Evolutionary conservation across 306 rosid species (phyloP), one percentile per base, ranked within the genome.

Genomic region (Cotoneaster glaucophyllus): DNA sequence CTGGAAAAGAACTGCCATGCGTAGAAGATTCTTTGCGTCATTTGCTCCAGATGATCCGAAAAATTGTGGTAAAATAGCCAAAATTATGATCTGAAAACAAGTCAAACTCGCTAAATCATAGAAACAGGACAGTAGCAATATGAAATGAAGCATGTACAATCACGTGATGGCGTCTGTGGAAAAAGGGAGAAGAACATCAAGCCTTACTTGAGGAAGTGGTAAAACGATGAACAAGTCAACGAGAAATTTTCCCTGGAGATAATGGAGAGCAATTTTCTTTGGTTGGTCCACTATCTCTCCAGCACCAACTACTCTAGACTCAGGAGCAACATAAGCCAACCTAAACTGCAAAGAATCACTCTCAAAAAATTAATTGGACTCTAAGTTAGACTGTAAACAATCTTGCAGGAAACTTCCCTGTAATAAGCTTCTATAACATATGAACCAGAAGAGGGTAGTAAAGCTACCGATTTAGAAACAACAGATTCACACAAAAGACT

Each of bases 321-420:
- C 98, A 13, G 91, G 95, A 79, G 95, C 89, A 71, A 93, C 95
- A 70, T 82, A 93, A 43, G 98, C 98, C 85, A 93, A 81, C 87
- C 87, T 87, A 83, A 87, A 93, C 96, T 93, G 93, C 4, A 14
- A 70, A 22, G 21, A 29, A 43, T 0, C 57, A 29, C 31, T 45
- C 44, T 69, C 44, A 3, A 29, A 28, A 28, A 8, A 26, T 50
- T 12, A 18, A 28, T 37, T 21, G 7, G 11, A 8, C 34, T 22
- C 54, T 4, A 45, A 25, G 17, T 8, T 15, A 28, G 43, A 29
- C 48, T 56, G 62, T 56, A 56, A 56, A 15, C 25, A 11, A 48
- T 44, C 62, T 56, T 56, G 62, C 2, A 56, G 18, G 25, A 67
- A 43, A 26, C 52, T 48, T 17, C 21, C 6, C n/a, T 12, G 13